A percentile compares a stretch with the other conserved stretches of the same genome.
phyloP scores from a whole-genome alignment of 352 stramenopile species.

The Pythium folliculosum region DNA sequence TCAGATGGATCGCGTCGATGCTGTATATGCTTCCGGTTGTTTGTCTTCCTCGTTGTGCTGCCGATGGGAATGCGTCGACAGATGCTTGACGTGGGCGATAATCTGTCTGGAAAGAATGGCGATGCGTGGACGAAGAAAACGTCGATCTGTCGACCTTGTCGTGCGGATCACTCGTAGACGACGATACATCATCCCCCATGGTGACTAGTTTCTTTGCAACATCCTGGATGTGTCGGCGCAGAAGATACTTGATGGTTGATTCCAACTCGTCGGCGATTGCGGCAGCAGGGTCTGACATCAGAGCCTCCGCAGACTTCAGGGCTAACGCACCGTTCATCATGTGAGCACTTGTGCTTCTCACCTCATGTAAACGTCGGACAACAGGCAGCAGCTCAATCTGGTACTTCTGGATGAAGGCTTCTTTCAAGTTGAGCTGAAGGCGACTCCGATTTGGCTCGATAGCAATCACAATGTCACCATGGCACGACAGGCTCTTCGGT shows the following conservation, averaged over 20 bases:
- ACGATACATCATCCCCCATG: conserved; percentile 46
- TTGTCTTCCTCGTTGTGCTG: neutral
- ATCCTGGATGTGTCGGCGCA: conserved; percentile 57
- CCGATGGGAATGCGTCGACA: conserved; percentile 33
- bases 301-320: neutral
- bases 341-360: conserved; percentile 54
- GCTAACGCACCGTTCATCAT: conserved; percentile 6
- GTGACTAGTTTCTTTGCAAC: conserved; percentile 61
- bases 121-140: conserved; percentile 1
- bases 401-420: conserved; percentile 68
- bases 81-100: conserved; percentile 31
- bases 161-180: neutral
- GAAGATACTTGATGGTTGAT: conserved; percentile 50
- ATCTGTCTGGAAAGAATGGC: conserved; percentile 4
- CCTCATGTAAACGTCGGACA: conserved; percentile 54
- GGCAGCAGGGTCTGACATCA: conserved; percentile 30
- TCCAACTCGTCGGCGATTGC: conserved; percentile 48
- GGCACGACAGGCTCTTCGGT: conserved; percentile 25
- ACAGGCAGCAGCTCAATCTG: conserved; percentile 67
- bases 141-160: neutral
- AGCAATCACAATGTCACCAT: conserved; percentile 66
- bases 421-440: conserved; percentile 59
- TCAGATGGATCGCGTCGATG: conserved; percentile 64
- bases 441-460: conserved; percentile 52
- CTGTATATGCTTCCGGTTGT: conserved; percentile 58